Evolutionary conservation across 1,139 yeast species (phyloP).

Genomic region (Saccharomycopsis hybrid): DNA sequence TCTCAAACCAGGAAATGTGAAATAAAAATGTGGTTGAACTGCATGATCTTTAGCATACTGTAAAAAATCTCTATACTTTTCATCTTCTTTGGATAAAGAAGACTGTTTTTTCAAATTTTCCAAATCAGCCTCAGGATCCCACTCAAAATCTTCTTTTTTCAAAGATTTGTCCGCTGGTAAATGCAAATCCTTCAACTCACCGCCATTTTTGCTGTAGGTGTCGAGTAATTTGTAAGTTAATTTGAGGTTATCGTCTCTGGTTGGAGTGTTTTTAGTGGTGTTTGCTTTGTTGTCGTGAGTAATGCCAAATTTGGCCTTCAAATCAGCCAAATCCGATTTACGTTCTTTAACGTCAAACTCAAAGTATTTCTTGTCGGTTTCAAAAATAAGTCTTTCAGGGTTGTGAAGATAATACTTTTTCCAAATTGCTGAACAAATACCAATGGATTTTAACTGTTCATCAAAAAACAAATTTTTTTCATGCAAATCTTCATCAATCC

Average conservation of each 20-base stretch:
- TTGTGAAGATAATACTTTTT: constrained; percentile 23
- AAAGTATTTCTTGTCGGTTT: constrained; percentile 26
- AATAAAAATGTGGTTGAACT: constrained; percentile 27
- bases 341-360: constrained; percentile 24
- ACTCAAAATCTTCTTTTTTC: constrained; percentile 9
- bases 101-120: constrained; percentile 2
- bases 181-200: constrained; percentile 12
- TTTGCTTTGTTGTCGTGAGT: background rate
- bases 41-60: constrained; percentile 24
- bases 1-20: constrained; percentile 42
- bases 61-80: constrained; percentile 25
- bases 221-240: constrained; percentile 21
- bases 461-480: constrained; percentile 21
- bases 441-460: constrained; percentile 27
- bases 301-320: constrained; percentile 9
- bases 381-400: constrained; percentile 26
- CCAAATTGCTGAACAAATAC: constrained; percentile 27
- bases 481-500: constrained; percentile 25
- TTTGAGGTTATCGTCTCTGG: constrained; percentile 14
- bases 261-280: background rate
- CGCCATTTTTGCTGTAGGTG: constrained; percentile 11
- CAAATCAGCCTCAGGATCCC: constrained; percentile 17
- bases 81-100: constrained; percentile 20
- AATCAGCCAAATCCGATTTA: constrained; percentile 20
- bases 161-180: constrained; percentile 1